A percentile compares a stretch with the other conserved stretches of the same genome.
Evolutionary conservation across 257 asterid genomes (phyloP).

Genomic region (Solanum commersonii): DNA sequence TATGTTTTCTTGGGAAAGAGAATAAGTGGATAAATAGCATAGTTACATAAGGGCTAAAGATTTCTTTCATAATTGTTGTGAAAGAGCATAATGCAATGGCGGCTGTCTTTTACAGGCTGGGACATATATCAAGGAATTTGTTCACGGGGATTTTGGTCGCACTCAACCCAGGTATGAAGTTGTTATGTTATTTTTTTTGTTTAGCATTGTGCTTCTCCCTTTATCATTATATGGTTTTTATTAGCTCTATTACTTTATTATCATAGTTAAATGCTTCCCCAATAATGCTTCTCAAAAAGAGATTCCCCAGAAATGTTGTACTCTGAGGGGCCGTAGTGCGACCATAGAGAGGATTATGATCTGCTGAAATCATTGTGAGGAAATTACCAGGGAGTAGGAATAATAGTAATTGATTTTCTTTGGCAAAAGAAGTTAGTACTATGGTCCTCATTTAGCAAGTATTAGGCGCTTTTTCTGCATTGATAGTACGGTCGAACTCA

Average conservation of each 20-base stretch:
- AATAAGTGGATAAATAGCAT: not conserved
- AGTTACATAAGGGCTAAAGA: not conserved
- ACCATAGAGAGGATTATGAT: not conserved
- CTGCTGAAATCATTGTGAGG: not conserved
- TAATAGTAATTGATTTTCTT: not conserved
- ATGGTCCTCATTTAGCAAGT: not conserved
- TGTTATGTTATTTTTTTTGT: not conserved
- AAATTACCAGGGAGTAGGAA: not conserved
- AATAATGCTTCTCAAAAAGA: not conserved
- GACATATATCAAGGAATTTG: constrained; percentile 94
- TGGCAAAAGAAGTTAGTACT: not conserved
- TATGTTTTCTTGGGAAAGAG: not conserved
- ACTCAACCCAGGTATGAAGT: constrained; percentile 73
- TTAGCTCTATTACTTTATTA: not conserved
- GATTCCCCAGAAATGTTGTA: not conserved
- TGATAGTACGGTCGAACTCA: not conserved
- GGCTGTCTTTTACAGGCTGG: constrained; percentile 64
- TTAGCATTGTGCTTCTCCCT: not conserved
- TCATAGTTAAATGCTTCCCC: not conserved
- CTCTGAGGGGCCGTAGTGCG: not conserved
- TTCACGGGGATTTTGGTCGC: constrained; percentile 96
- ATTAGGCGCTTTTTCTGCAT: not conserved
- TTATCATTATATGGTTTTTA: not conserved
- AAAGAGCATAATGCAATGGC: not conserved
- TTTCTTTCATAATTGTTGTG: not conserved